Percentiles rank a stretch among this genome's conserved stretches.
These are phyloP conservation scores for Kickxella alabastrina DNA, from an alignment of 192 early-diverging fungal genomes.

Conservation along the genomic window DNA sequence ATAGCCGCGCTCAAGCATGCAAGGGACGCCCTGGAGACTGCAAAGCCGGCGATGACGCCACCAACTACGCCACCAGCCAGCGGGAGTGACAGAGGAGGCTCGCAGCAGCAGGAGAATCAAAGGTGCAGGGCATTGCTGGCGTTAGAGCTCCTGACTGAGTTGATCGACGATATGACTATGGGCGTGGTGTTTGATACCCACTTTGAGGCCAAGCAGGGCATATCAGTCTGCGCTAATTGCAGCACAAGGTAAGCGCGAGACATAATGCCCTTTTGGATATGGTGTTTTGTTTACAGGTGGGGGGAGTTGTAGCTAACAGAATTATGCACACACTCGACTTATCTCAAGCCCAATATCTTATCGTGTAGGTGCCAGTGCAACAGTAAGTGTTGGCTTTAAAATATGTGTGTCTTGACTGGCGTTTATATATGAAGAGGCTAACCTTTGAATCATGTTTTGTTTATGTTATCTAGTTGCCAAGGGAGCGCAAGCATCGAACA, in stretches of 20 bases:
- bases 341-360: too few species aligned
- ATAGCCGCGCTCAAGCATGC: constrained; percentile 30
- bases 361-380: constrained; percentile 54
- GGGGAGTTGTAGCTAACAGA: neutral
- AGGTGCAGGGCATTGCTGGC: constrained; percentile 35
- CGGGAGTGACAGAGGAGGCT: neutral
- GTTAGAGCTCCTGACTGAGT: constrained; percentile 48
- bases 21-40: constrained; percentile 30
- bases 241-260: constrained; percentile 73
- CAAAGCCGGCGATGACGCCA: constrained; percentile 20
- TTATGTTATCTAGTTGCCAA: neutral
- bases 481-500: neutral
- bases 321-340: too few species aligned
- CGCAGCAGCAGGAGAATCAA: neutral
- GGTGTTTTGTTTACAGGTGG: too few species aligned
- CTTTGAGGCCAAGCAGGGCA: constrained; percentile 58
- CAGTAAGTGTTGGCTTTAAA: too few species aligned
- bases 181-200: constrained; percentile 73
- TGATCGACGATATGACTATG: constrained; percentile 69
- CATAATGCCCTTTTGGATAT: too few species aligned
- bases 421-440: neutral
- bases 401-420: too few species aligned
- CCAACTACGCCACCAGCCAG: constrained; percentile 14
- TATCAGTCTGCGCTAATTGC: constrained; percentile 67
- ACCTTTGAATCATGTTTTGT: neutral